These are phyloP conservation scores for Rubia yunnanensis DNA, from an alignment of 257 asterid genomes.

Conservation along the genomic window DNA sequence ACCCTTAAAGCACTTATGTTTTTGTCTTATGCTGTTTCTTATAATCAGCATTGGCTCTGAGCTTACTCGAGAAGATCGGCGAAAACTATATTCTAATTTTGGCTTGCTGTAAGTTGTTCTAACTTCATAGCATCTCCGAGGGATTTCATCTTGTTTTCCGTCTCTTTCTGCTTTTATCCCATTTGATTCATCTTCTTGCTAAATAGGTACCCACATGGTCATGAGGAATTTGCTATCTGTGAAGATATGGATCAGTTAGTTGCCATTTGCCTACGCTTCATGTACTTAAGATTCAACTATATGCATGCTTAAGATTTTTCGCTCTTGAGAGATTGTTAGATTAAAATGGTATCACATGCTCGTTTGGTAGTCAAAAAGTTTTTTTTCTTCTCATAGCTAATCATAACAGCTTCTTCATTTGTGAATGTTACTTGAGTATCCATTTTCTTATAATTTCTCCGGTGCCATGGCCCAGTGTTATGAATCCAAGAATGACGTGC, in stretches of 20 bases:
- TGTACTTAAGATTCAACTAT: constrained; percentile 16
- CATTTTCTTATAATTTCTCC: not conserved
- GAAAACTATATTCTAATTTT: constrained; percentile 76
- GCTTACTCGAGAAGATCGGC: no score
- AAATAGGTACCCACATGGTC: constrained; percentile 80
- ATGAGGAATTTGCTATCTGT: constrained; percentile 82
- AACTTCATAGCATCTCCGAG: not conserved
- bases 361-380: not conserved
- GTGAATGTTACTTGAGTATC: not conserved
- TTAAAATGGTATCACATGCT: not conserved
- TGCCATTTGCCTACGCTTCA: not conserved
- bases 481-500: no score
- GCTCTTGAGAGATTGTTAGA: not conserved
- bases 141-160: not conserved
- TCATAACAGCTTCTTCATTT: not conserved
- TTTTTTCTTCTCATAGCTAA: not conserved
- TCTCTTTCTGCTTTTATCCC: no score
- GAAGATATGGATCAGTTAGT: constrained; percentile 86
- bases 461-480: no score
- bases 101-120: no score
- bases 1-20: not conserved
- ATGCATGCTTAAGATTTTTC: not conserved
- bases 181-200: no score
- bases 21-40: constrained; percentile 6
- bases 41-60: constrained; percentile 73